phyloP scores from a whole-genome alignment of 495 filamentous ascomycete genomes.

The Hypoxylon lienhwacheense region DNA sequence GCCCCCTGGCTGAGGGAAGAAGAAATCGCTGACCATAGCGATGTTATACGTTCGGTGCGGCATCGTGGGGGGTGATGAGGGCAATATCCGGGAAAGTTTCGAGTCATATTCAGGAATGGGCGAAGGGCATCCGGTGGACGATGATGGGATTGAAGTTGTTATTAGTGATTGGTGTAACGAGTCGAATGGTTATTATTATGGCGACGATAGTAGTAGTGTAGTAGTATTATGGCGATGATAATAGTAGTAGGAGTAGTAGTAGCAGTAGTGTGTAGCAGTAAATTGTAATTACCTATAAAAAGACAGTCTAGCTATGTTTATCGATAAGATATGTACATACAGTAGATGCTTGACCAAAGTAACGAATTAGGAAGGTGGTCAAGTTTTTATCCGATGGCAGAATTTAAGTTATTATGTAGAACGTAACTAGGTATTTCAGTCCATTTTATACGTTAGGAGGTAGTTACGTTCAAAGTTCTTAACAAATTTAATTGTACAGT shows the following conservation, averaged over 20 bases:
- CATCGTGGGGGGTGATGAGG: conserved; percentile 46
- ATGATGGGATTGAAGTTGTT: background rate
- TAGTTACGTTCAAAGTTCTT: too few species aligned
- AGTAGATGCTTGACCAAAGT: background rate
- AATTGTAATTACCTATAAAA: too few species aligned
- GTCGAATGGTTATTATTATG: background rate
- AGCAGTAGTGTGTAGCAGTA: too few species aligned
- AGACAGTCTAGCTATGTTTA: too few species aligned
- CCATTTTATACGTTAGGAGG: too few species aligned
- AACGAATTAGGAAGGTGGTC: conserved; percentile 34
- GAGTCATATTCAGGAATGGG: conserved; percentile 36
- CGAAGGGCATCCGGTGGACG: conserved; percentile 3
- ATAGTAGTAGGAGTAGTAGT: background rate
- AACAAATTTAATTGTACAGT: too few species aligned
- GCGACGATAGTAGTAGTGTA: too few species aligned
- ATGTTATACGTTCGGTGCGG: conserved; percentile 60
- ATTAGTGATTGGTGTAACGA: background rate
- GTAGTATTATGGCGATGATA: too few species aligned
- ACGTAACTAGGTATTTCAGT: too few species aligned
- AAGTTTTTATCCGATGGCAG: conserved; percentile 37
- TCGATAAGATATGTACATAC: conserved; percentile 6
- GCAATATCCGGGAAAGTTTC: conserved; percentile 6
- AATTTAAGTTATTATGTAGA: conserved; percentile 2
- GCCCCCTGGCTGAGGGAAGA: conserved; percentile 95
- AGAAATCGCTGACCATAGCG: conserved; percentile 97